Percentiles rank a stretch among this genome's conserved stretches.
phyloP scores from a whole-genome alignment of 2,329 filamentous ascomycete species.

The Nigrospora sphaerica region DNA sequence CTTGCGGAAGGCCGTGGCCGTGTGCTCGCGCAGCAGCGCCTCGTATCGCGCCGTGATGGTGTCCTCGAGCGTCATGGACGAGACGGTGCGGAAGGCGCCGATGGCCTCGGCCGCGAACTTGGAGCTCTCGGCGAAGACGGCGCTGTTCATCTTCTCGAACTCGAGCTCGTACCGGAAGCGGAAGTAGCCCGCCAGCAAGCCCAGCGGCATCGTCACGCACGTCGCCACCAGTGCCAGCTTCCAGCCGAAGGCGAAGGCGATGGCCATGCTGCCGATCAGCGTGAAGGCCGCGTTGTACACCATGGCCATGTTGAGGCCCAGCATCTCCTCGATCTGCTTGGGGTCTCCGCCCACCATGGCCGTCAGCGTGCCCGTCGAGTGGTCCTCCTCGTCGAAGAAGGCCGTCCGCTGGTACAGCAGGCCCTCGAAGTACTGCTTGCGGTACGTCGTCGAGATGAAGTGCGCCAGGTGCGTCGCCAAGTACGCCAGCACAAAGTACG shows the following conservation, averaged over 20 bases:
- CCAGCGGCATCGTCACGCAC: constrained; percentile 50
- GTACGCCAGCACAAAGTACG: constrained; percentile 44
- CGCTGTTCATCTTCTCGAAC: constrained; percentile 62
- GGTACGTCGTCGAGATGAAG: constrained; percentile 44
- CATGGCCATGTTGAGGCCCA: constrained; percentile 54
- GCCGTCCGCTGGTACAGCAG: constrained; percentile 52
- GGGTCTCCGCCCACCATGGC: constrained; percentile 49
- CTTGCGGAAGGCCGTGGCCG: constrained; percentile 51
- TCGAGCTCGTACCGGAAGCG: constrained; percentile 53
- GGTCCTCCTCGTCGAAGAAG: constrained; percentile 54
- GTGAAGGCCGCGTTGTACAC: constrained; percentile 41
- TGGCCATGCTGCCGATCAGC: constrained; percentile 55
- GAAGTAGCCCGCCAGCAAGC: constrained; percentile 39
- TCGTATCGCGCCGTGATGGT: constrained; percentile 57
- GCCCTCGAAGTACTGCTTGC: constrained; percentile 53
- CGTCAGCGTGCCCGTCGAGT: constrained; percentile 54
- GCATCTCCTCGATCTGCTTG: constrained; percentile 53
- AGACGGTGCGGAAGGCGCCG: constrained; percentile 65
- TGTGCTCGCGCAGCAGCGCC: constrained; percentile 49
- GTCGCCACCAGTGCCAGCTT: constrained; percentile 64
- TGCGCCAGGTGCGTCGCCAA: constrained; percentile 38
- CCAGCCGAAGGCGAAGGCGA: constrained; percentile 69
- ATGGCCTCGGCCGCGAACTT: constrained; percentile 71
- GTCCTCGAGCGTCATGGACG: constrained; percentile 62
- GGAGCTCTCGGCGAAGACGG: constrained; percentile 64